Percentiles rank a stretch among this genome's conserved stretches.
phyloP scores from a whole-genome alignment of 192 early-diverging fungal species.

The Linnemannia elongata region DNA sequence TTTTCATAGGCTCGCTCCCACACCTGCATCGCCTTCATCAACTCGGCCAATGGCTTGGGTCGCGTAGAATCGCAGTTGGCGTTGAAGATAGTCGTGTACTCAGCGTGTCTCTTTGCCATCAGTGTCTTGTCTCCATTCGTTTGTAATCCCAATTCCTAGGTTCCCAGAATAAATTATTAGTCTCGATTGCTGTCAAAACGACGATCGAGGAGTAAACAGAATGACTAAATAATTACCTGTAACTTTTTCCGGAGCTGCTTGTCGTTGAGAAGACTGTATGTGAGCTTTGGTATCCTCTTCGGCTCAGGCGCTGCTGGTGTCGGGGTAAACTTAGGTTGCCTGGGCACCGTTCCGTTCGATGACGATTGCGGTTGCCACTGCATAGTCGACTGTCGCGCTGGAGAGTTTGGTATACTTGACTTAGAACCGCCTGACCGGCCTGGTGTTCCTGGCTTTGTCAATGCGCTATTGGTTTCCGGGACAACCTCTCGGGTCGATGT shows the following conservation, averaged over 20 bases:
- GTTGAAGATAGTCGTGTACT: slow-evolving; percentile 60
- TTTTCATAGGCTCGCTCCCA: slow-evolving; percentile 40
- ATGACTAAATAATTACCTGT: slow-evolving; percentile 22
- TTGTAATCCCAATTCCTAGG: slow-evolving; percentile 58
- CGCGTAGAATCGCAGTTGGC: slow-evolving; percentile 61
- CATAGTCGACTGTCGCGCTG: not conserved
- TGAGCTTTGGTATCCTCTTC: slow-evolving; percentile 58
- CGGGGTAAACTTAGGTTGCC: not conserved
- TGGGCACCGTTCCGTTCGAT: not conserved
- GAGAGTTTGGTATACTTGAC: not conserved
- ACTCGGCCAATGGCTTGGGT: slow-evolving; percentile 35
- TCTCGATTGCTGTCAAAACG: not conserved
- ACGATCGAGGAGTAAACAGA: not conserved
- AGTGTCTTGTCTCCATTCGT: slow-evolving; percentile 56
- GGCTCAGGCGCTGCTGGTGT: slow-evolving; percentile 17
- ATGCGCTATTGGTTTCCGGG: not conserved
- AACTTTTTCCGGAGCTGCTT: slow-evolving; percentile 57
- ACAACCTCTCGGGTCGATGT: slow-evolving; percentile 1
- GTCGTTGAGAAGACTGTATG: slow-evolving; percentile 58
- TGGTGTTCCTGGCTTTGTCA: not conserved
- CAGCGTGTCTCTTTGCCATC: slow-evolving; percentile 59
- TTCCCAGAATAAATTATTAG: not conserved
- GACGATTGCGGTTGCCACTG: not conserved
- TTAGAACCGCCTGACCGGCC: not conserved
- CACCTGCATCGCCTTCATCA: slow-evolving; percentile 29